phyloP scores from a whole-genome alignment of 257 asterid species.

The Gynochthodes officinalis region DNA sequence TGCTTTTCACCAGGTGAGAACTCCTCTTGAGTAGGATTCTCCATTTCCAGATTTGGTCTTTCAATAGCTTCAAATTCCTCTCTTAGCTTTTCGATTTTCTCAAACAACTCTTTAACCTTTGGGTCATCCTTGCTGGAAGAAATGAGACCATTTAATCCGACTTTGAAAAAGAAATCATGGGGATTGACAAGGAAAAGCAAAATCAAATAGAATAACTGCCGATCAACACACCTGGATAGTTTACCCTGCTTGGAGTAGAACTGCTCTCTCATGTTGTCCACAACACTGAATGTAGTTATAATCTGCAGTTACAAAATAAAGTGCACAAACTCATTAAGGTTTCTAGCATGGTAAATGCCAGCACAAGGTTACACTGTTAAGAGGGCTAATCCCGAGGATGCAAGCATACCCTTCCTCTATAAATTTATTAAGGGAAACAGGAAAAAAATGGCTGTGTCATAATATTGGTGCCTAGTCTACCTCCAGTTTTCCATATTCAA shows the following conservation, averaged over 20 bases:
- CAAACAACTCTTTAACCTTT: slow-evolving; percentile 64
- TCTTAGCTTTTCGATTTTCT: slow-evolving; percentile 65
- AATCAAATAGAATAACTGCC: neutral
- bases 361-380: neutral
- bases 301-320: slow-evolving; percentile 43
- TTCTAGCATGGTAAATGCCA: neutral
- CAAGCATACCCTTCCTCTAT: neutral
- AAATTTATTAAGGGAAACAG: neutral
- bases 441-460: neutral
- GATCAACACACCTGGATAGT: slow-evolving; percentile 53
- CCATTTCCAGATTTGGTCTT: slow-evolving; percentile 81
- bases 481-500: neutral
- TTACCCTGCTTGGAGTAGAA: slow-evolving; percentile 62
- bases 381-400: neutral
- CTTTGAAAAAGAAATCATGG: slow-evolving; percentile 9
- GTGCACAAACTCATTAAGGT: neutral
- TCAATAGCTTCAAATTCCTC: slow-evolving; percentile 69
- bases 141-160: slow-evolving; percentile 16
- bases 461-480: neutral
- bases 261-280: slow-evolving; percentile 86
- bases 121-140: slow-evolving; percentile 69
- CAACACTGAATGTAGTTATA: slow-evolving; percentile 82
- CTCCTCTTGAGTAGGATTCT: slow-evolving; percentile 55
- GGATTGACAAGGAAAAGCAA: slow-evolving; percentile 12
- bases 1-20: slow-evolving; percentile 35